Evolutionary conservation across 2,329 filamentous ascomycete genomes (phyloP).

Genomic region (Ascochyta lentis): DNA sequence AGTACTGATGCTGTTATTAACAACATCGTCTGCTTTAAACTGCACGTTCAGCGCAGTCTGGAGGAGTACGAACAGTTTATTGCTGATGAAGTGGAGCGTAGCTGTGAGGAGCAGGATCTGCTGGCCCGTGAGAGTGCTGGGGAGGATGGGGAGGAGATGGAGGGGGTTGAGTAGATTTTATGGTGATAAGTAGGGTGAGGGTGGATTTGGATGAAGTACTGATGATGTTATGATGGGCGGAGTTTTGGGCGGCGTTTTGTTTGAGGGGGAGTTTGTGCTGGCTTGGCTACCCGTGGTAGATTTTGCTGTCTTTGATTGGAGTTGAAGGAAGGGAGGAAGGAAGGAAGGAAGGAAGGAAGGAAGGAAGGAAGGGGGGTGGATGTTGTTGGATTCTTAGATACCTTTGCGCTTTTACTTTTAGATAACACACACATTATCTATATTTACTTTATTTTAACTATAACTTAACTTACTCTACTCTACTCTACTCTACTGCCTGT

Average conservation of each 20-base stretch:
- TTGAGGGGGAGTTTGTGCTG: neutral
- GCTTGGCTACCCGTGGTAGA: conserved; percentile 6
- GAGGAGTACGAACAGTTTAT: conserved; percentile 96
- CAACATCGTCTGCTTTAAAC: conserved; percentile 98
- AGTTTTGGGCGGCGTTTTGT: neutral
- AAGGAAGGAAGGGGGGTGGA: no score
- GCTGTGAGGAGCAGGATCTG: conserved; percentile 59
- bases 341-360: no score
- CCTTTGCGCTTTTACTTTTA: no score
- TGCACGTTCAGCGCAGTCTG: conserved; percentile 89
- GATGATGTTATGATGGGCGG: conserved; percentile 5
- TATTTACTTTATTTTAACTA: no score
- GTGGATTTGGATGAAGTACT: neutral
- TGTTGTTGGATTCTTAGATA: neutral
- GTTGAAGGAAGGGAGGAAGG: no score
- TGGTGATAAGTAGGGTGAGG: no score
- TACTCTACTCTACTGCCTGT: no score
- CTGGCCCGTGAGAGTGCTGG: conserved; percentile 40
- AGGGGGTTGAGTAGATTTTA: conserved; percentile 7
- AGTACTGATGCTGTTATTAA: no score
- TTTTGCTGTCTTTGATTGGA: neutral
- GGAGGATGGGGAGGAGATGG: conserved; percentile 28
- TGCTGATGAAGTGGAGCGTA: conserved; percentile 82
- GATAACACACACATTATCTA: no score
- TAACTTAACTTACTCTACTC: no score